phyloP scores from a whole-genome alignment of 371 early-diverging fungal species.

The Homolaphlyctis polyrhiza region DNA sequence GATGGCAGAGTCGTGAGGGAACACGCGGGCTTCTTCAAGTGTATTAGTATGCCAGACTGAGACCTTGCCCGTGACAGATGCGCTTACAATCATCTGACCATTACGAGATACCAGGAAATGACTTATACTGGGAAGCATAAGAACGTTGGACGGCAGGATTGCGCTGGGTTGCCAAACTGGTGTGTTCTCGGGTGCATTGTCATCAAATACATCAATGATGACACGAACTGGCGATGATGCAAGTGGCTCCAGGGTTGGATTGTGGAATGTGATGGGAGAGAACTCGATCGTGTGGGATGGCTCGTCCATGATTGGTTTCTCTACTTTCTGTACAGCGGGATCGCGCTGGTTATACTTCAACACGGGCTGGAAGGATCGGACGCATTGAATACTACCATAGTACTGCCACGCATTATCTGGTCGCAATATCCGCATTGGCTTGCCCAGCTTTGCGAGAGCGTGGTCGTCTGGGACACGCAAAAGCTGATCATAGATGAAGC shows the following conservation, averaged over 20 bases:
- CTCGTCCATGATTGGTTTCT: not conserved
- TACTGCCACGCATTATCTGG: not conserved
- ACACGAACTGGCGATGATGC: not conserved
- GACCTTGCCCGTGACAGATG: not conserved
- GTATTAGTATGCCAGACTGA: not conserved
- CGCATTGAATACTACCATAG: not conserved
- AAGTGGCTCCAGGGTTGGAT: not conserved
- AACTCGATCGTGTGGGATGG: not conserved
- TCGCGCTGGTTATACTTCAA: not conserved
- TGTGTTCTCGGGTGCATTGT: not conserved
- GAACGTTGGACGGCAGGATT: not conserved
- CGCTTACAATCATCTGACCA: not conserved
- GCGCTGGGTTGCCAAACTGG: not conserved
- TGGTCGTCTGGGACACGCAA: not conserved
- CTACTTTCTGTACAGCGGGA: too few species aligned
- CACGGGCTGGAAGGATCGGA: not conserved
- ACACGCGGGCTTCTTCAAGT: not conserved
- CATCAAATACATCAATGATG: not conserved
- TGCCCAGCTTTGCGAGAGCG: not conserved
- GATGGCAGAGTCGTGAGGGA: not conserved
- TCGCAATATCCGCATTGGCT: not conserved
- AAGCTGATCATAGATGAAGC: not conserved
- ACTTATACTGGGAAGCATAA: not conserved
- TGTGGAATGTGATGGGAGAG: not conserved
- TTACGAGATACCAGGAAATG: not conserved